Base-by-base conservation (phyloP, 2,329 filamentous ascomycete species). In the Apiospora marii region DNA sequence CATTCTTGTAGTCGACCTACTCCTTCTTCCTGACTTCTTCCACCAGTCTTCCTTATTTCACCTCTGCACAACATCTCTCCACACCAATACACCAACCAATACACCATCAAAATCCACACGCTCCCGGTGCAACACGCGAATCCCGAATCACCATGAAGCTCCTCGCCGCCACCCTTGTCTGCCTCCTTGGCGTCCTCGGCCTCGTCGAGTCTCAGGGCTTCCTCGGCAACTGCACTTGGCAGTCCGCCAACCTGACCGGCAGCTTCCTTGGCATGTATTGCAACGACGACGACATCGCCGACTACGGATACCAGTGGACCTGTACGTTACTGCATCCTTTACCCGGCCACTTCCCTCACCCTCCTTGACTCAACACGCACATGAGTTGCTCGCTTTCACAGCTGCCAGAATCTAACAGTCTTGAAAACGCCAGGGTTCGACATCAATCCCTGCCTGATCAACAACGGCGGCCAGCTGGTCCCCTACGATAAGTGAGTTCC, bases 231-330 rank as follows among this genome's bases (percentile, higher is more conserved):
- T 85, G 83, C 74, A 82, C 80, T n/a, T 81, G 81, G 76, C 77
- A 80, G 69, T 82, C 80, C 4, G 79, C 79, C 53, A 74, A 80
- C 58, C 74, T 84, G 46, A 75, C 77, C 10, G 78, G 77, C 49
- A 77, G 75, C 72, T 81, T 76, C 71, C 80, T 85, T 0, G 82
- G 82, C 44, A 78, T 83, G 75, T 84, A 83, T 75, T 85, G 83
- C 78, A 81, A 82, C 72, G 82, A 83, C 69, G 74, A 82, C 61
- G 74, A 84, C 74, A 79, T 76, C 73, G 77, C 73, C 1, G 58
- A 77, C 7, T 84, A 78, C 71, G 80, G 77, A 30, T 85, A 84
- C 75, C 82, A 83, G 70, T 85, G 83, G 81, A 81, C 83, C 16
- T 83, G 80, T 83, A 83, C 76, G 74, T 77, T 34, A 24, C 22